A percentile compares a stretch with the other conserved stretches of the same genome.
phyloP scores from a whole-genome alignment of 2,329 filamentous ascomycete species.

The Boeremia exigua region DNA sequence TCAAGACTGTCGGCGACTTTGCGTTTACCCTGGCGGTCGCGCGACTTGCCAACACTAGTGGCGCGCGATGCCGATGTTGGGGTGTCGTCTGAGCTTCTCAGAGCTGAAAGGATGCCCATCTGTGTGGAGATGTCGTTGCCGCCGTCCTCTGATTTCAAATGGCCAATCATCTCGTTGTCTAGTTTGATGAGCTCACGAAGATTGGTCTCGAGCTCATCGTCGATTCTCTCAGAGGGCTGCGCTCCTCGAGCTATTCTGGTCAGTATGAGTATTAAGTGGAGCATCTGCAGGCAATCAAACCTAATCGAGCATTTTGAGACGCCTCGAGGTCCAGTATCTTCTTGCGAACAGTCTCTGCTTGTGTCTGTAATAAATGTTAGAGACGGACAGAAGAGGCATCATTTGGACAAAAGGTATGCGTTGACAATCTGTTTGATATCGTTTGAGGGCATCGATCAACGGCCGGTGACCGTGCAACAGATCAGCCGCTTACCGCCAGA shows the following conservation, averaged over 20 bases:
- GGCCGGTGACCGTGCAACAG: neutral
- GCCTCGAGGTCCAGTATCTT: slow-evolving; percentile 39
- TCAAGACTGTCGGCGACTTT: slow-evolving; percentile 47
- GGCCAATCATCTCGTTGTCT: slow-evolving; percentile 53
- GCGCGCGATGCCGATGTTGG: slow-evolving; percentile 43
- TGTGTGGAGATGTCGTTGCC: slow-evolving; percentile 51
- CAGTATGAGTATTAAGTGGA: slow-evolving; percentile 1
- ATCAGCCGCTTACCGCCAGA: slow-evolving; percentile 1
- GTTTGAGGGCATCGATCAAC: neutral
- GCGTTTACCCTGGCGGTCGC: slow-evolving; percentile 46
- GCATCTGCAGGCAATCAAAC: slow-evolving; percentile 20
- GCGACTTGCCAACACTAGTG: slow-evolving; percentile 45
- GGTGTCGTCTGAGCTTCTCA: slow-evolving; percentile 55
- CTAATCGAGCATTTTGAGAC: slow-evolving; percentile 38
- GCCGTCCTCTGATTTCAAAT: slow-evolving; percentile 51
- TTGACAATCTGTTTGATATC: neutral
- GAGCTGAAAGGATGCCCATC: slow-evolving; percentile 55
- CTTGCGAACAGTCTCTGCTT: slow-evolving; percentile 40
- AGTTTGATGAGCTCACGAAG: slow-evolving; percentile 58
- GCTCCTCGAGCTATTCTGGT: slow-evolving; percentile 41
- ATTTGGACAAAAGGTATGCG: neutral
- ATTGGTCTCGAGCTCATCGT: slow-evolving; percentile 54
- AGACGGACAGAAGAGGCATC: too few species aligned
- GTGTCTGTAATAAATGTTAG: slow-evolving; percentile 26
- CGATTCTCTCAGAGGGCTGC: slow-evolving; percentile 47